These are phyloP conservation scores for Rhodotorula sp. DNA, from an alignment of 1,284 basidiomycete species.

Conservation along the genomic window DNA sequence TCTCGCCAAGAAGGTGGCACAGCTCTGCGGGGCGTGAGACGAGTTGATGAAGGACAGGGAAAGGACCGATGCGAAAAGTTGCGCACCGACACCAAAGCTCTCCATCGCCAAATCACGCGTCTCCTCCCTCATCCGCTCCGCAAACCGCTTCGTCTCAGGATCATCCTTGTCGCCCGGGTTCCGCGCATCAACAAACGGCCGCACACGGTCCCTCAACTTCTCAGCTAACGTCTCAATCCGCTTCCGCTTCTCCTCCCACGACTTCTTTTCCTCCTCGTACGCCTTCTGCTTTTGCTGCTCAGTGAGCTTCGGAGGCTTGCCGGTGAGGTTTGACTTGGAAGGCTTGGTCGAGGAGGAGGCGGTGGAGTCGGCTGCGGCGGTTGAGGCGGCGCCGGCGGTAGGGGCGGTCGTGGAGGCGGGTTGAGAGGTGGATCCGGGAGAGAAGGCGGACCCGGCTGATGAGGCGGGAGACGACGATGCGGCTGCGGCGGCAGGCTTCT, in stretches of 20 bases:
- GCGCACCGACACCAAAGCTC: constrained; percentile 88
- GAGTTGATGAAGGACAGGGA: background rate
- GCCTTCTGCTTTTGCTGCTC: constrained; percentile 85
- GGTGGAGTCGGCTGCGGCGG: background rate
- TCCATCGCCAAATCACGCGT: constrained; percentile 96
- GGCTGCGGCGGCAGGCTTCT: background rate
- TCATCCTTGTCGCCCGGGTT: constrained; percentile 83
- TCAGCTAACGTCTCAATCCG: constrained; percentile 67
- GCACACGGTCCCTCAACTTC: constrained; percentile 77
- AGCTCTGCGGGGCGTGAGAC: constrained; percentile 31
- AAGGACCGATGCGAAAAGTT: background rate
- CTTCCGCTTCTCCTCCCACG: constrained; percentile 73
- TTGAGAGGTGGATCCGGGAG: background rate
- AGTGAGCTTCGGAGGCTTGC: constrained; percentile 48
- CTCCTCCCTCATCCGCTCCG: constrained; percentile 74
- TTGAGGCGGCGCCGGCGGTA: background rate
- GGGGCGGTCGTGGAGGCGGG: background rate
- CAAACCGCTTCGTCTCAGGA: constrained; percentile 70
- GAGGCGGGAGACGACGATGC: background rate
- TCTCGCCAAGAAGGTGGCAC: constrained; percentile 61
- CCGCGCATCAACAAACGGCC: constrained; percentile 85
- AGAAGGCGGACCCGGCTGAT: background rate
- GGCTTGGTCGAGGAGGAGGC: background rate
- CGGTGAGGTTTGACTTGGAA: constrained; percentile 17
- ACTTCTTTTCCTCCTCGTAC: constrained; percentile 65